Conservation (phyloP, 139 green algal species). For the Eudorina sp. region DNA sequence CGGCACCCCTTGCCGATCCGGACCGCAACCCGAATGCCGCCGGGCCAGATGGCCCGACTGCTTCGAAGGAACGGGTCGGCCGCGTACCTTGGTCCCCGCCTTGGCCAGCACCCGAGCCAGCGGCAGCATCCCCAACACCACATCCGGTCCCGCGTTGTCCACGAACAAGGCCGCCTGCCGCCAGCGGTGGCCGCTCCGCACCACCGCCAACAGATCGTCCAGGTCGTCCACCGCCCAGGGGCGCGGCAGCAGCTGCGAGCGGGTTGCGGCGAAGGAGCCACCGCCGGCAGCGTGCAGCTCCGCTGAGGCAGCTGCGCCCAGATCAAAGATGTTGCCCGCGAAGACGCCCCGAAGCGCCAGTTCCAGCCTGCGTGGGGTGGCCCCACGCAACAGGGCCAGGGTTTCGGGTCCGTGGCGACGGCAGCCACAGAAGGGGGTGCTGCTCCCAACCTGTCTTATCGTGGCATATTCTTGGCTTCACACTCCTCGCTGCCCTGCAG, state of each 20-base stretch:
- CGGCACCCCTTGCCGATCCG: too few relatives aligned
- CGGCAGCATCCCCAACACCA: slow-evolving; percentile 91
- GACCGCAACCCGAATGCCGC: too few relatives aligned
- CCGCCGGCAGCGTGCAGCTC: slow-evolving; percentile 55
- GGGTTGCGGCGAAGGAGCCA: slow-evolving; percentile 65
- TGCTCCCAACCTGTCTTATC: too few relatives aligned
- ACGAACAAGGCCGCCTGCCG: slow-evolving; percentile 88
- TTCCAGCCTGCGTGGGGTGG: slow-evolving; percentile 62
- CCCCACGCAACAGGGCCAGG: too few relatives aligned
- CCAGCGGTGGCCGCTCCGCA: slow-evolving; percentile 52
- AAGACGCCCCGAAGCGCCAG: slow-evolving; percentile 77
- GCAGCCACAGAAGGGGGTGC: too few relatives aligned
- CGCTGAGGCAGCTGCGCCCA: slow-evolving; percentile 77
- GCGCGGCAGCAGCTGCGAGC: slow-evolving; percentile 66
- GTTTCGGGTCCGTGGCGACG: too few relatives aligned
- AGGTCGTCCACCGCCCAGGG: slow-evolving; percentile 92
- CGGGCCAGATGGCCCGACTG: too few relatives aligned
- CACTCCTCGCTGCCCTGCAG: too few relatives aligned
- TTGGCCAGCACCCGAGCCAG: slow-evolving; percentile 88
- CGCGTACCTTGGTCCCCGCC: slow-evolving; percentile 67
- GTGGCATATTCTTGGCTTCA: too few relatives aligned
- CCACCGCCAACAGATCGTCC: slow-evolving; percentile 67
- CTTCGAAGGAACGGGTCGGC: too few relatives aligned
- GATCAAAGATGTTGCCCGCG: slow-evolving; percentile 93
- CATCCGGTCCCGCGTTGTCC: slow-evolving; percentile 92